Base-by-base conservation (phyloP, 2,329 filamentous ascomycete genomes). In the Escovopsis weberi region DNA sequence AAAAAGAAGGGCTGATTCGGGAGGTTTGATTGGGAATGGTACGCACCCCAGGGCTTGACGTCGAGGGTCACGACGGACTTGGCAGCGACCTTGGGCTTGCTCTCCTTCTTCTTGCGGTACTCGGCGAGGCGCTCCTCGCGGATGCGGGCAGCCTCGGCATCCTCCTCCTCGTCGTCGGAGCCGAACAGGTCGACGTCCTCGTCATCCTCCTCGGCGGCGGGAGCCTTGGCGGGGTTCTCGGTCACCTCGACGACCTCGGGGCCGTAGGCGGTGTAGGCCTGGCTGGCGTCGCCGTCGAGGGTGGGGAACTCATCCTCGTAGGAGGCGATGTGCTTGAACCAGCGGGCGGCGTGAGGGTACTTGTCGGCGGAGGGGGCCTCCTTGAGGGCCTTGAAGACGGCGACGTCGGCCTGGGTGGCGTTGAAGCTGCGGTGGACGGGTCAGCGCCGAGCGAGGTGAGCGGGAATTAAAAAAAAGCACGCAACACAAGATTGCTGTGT, bases 1-100 rank as follows among this genome's bases (percentile, higher is more conserved):
- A 10, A 11, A 37, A 23, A 26, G 6, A 33, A 11, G 4, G 30
- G 30, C 32, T 15, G 15, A 15, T 15, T 15, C 15, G 15, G 15
- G 15, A 15, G 7, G 7, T 8, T n/a, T 26, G 9, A 7, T 12
- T 11, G 33, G 19, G 12, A 12, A 26, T n/a, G 0, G 28, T 34
- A 73, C 84, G 55, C 83, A 94, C 89, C 91, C 89, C 91, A 96
- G 59, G 91, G 91, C 80, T 98, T 98, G 54, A 98, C 84, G 59
- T 96, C 89, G 54, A 98, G 58, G 52, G 87, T 96, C 59, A 96
- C 87, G 49, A 96, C 73, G 47, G 89, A 96, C 79, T 98, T 98
- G 64, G 91, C 91, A 49, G 81, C 80, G 54, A 79, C 74, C 85
- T 96, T 95, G 53, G 74, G 70, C 79, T 94, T 94, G 66, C 75